Conservation (phyloP, 257 asterid species). For the Solanum habrochaites region DNA sequence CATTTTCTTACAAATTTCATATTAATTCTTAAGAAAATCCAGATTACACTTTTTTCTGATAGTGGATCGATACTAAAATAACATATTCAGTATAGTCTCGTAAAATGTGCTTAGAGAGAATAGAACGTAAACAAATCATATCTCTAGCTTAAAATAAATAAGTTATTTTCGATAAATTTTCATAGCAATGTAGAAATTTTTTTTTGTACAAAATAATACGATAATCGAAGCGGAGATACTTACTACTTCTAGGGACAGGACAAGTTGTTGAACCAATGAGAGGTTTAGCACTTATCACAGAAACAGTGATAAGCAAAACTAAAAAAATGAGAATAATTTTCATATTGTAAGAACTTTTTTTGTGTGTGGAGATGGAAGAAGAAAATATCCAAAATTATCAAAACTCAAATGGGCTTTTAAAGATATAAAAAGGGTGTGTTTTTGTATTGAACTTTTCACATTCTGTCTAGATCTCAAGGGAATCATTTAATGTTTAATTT, state of each 20-base stretch:
- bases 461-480: neutral
- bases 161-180: no score
- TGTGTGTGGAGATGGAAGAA: neutral
- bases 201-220: neutral
- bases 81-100: no score
- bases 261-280: neutral
- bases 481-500: neutral
- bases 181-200: accelerated
- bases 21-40: accelerated
- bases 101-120: accelerated
- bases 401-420: neutral
- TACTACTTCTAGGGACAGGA: neutral
- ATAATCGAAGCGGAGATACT: neutral
- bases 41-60: no score
- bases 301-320: neutral
- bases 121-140: accelerated
- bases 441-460: neutral
- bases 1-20: no score
- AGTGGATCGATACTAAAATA: accelerated
- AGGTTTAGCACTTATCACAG: neutral
- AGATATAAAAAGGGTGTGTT: neutral
- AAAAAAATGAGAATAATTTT: neutral
- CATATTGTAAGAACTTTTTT: neutral
- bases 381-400: neutral
- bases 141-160: accelerated